phyloP scores from a whole-genome alignment of 306 rosid species.

The Prosopis cineraria region DNA sequence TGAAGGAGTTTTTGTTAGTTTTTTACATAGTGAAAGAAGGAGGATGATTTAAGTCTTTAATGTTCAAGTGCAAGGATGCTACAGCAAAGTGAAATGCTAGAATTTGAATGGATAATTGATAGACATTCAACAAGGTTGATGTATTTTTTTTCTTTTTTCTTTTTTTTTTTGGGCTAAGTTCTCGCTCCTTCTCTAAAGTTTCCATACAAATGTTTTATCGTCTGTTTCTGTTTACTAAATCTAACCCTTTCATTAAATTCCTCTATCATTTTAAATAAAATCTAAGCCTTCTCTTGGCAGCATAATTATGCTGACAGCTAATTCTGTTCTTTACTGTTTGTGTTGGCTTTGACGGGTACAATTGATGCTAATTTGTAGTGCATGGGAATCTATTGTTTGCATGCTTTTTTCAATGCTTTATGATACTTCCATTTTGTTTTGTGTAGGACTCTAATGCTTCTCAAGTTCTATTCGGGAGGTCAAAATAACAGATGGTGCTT shows the following conservation, averaged over 20 bases:
- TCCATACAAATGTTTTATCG: not conserved
- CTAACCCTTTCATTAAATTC: too few species aligned
- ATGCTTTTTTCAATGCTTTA: constrained; percentile 15
- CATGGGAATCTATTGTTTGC: not conserved
- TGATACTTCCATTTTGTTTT: not conserved
- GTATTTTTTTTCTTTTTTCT: not conserved
- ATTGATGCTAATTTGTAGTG: constrained; percentile 18
- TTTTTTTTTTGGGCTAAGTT: not conserved
- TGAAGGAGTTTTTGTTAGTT: too few species aligned
- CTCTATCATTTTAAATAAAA: too few species aligned
- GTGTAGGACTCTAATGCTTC: constrained; percentile 60
- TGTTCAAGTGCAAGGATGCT: too few species aligned
- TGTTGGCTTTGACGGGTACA: constrained; percentile 1
- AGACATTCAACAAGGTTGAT: not conserved
- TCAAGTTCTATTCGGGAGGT: constrained; percentile 66
- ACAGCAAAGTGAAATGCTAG: too few species aligned
- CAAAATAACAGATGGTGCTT: constrained; percentile 70
- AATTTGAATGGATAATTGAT: too few species aligned
- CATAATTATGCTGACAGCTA: constrained; percentile 3
- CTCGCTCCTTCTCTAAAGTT: not conserved
- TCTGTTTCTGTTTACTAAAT: not conserved
- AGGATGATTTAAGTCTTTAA: too few species aligned
- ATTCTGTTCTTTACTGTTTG: not conserved
- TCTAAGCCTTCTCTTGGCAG: constrained; percentile 1
- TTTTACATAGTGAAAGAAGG: too few species aligned